These are phyloP conservation scores for Mucor sp. DNA, from an alignment of 371 early-diverging fungal species.

Conservation along the genomic window DNA sequence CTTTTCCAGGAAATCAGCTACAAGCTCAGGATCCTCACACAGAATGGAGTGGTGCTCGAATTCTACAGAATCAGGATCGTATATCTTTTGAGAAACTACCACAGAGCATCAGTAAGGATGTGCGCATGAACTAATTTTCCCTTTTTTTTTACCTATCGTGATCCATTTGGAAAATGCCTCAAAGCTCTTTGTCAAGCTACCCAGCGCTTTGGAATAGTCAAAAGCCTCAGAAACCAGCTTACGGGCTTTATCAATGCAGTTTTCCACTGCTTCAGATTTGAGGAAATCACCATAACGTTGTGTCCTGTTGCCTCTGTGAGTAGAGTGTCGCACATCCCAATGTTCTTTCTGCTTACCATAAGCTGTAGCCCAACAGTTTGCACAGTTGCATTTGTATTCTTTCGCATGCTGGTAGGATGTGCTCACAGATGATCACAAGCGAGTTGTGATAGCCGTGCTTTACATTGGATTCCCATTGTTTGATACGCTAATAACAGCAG, in stretches of 20 bases:
- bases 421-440: constrained; percentile 5
- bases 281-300: constrained; percentile 23
- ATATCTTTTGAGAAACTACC: constrained; percentile 14
- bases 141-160: constrained; percentile 5
- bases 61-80: constrained; percentile 13
- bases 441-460: constrained; percentile 13
- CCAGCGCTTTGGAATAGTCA: constrained; percentile 1
- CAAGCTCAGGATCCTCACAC: constrained; percentile 27
- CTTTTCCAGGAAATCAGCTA: constrained; percentile 15
- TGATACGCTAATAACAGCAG: constrained; percentile 9
- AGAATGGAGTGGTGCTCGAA: constrained; percentile 2
- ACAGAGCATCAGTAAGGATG: background rate
- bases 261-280: constrained; percentile 6
- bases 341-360: constrained; percentile 10
- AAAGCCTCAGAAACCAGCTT: constrained; percentile 2
- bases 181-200: constrained; percentile 6
- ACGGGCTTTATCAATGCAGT: constrained; percentile 2
- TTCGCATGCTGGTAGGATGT: constrained; percentile 23
- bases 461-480: constrained; percentile 17
- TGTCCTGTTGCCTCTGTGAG: constrained; percentile 10
- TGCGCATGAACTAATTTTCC: background rate
- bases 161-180: constrained; percentile 25
- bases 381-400: constrained; percentile 19
- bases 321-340: background rate
- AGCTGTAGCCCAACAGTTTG: constrained; percentile 19